Percentiles rank a stretch among this genome's conserved stretches.
Conservation (phyloP, 768 basidiomycete species). For the Wakefieldia striispora region DNA sequence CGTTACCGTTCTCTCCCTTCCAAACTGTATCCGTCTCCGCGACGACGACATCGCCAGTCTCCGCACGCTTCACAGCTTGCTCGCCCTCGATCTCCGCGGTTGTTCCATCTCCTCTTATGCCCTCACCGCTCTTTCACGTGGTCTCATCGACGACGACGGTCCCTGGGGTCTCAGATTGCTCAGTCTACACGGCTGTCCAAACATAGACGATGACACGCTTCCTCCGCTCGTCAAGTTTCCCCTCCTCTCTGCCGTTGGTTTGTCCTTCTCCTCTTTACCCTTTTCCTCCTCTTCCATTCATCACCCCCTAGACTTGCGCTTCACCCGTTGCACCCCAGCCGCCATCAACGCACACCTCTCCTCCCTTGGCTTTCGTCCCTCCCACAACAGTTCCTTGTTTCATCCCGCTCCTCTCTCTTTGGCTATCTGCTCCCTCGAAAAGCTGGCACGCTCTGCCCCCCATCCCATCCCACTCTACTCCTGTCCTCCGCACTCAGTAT, state of each 20-base stretch:
- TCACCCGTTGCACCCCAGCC: conserved; percentile 40
- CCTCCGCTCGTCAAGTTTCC: conserved; percentile 46
- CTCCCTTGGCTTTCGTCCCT: conserved; percentile 28
- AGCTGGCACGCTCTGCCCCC: conserved; percentile 7
- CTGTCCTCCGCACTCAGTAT: conserved; percentile 23
- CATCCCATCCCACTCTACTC: conserved; percentile 28
- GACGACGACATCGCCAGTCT: conserved; percentile 56
- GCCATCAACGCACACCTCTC: conserved; percentile 16
- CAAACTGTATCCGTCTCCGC: conserved; percentile 51
- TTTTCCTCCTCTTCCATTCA: neutral
- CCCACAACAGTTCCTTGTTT: conserved; percentile 33
- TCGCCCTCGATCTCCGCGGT: conserved; percentile 62
- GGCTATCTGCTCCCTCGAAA: conserved; percentile 35
- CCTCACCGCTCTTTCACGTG: conserved; percentile 49
- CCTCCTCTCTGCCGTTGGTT: conserved; percentile 61
- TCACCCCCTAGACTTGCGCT: conserved; percentile 48
- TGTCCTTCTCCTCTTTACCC: conserved; percentile 20
- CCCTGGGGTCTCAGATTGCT: conserved; percentile 62
- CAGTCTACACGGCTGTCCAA: conserved; percentile 50
- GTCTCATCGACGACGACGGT: conserved; percentile 38
- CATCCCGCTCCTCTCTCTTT: conserved; percentile 41
- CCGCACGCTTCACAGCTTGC: conserved; percentile 49
- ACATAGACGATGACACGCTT: conserved; percentile 45
- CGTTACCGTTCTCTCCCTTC: conserved; percentile 61
- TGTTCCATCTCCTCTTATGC: conserved; percentile 53